Evolutionary conservation across 129 eudicot genomes (phyloP).

Genomic region (Mikania micrantha): DNA sequence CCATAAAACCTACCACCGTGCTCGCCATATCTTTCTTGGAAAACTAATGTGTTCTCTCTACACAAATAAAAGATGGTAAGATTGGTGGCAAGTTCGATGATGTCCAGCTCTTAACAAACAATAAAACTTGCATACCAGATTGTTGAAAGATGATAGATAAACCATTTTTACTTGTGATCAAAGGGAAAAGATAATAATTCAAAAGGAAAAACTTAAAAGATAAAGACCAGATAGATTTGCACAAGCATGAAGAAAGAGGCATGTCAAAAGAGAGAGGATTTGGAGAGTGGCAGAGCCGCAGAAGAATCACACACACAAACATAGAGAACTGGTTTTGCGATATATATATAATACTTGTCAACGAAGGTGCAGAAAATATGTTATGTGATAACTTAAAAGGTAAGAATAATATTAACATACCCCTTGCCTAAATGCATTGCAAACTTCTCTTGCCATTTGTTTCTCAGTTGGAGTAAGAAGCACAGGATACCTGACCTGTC

Average conservation of each 20-base stretch:
- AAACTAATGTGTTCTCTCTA: too few species aligned
- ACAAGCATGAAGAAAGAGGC: neutral
- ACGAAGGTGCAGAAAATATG: neutral
- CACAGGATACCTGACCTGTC: conserved; percentile 98
- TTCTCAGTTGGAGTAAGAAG: conserved; percentile 94
- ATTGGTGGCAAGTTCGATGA: neutral
- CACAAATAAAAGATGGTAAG: too few species aligned
- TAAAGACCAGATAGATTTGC: neutral
- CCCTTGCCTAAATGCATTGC: conserved; percentile 88
- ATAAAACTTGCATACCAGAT: neutral
- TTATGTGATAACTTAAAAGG: neutral
- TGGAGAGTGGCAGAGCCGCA: neutral
- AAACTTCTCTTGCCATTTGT: conserved; percentile 98
- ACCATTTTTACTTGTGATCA: neutral
- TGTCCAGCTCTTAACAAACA: conserved; percentile 1
- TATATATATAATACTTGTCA: neutral
- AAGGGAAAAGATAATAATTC: neutral
- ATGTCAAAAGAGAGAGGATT: neutral
- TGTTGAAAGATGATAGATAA: neutral
- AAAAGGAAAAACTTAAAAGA: neutral
- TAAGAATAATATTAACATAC: conserved; percentile 43
- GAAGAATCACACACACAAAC: neutral
- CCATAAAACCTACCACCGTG: neutral
- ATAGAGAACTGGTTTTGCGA: neutral
- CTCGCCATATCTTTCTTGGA: neutral